A percentile compares a stretch with the other conserved stretches of the same genome.
Conservation (phyloP, 139 green algal species). For the Coccomyxa sp. region DNA sequence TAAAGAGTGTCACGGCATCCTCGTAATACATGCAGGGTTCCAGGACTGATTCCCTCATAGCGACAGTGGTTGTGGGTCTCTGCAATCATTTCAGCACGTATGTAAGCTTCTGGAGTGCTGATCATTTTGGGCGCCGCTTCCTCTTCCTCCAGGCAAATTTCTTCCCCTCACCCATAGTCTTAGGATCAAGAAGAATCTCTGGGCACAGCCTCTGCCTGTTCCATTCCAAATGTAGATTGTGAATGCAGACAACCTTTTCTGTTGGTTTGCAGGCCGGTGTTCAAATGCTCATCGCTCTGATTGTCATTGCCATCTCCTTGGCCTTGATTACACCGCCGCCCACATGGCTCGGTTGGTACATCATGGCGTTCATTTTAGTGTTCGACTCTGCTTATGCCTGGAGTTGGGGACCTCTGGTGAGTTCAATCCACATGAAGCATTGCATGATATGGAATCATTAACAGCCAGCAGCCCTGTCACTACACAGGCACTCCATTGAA, state of each 20-base stretch:
- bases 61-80: conserved; percentile 8
- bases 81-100: conserved; percentile 24
- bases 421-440: neutral
- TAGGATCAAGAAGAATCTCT: neutral
- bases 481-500: neutral
- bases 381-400: conserved; percentile 53
- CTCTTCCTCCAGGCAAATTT: neutral
- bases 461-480: neutral
- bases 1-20: neutral
- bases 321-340: conserved; percentile 8
- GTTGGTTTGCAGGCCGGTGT: conserved; percentile 22
- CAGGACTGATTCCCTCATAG: conserved; percentile 7
- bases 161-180: neutral
- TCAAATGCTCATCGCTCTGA: conserved; percentile 45
- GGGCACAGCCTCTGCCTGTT: neutral
- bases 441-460: neutral
- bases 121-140: conserved; percentile 3
- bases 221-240: neutral
- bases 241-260: neutral
- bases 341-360: conserved; percentile 20
- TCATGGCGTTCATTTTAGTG: conserved; percentile 46
- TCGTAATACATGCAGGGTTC: neutral
- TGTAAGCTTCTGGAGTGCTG: conserved; percentile 10
- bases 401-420: conserved; percentile 27
- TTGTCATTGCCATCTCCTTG: conserved; percentile 32